Base-by-base conservation (phyloP, 139 green algal genomes). In the Coelastrella sp. region DNA sequence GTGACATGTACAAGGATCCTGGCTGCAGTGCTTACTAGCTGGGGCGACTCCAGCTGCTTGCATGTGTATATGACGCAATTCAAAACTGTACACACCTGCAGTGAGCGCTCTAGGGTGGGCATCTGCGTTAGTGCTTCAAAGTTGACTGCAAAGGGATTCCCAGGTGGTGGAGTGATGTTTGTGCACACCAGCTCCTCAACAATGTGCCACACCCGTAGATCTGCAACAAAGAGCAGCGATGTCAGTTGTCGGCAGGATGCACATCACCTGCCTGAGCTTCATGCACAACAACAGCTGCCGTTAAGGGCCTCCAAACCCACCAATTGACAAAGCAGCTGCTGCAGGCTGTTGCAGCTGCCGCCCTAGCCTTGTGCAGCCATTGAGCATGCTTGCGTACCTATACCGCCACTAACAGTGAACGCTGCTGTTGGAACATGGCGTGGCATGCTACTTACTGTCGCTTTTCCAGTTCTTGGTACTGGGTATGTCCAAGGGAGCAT, bases 71-170 rank as follows among this genome's bases (percentile, higher is more conserved):
- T 17, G 1, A 32, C 10, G 3, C 14, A 8, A 22, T 78, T 22
- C n/a, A 57, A 5, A 16, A n/a, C n/a, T 13, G n/a, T 80, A n/a
- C 47, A 14, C 5, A 95, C 94, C 92, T 96, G 94, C 76, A 96
- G 84, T 7, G 94, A 91, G 0, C 93, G 88, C 86, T 96, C 94
- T 88, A 96, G 85, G 7, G 90, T 81, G 4, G 94, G 94, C 94
- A 96, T 95, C 17, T 92, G 90, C 22, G 60, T n/a, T 58, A 96
- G 47, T 58, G 92, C 88, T 20, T 92, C 91, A 86, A 95, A 94
- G 91, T 94, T 94, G 68, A 96, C 89, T 32, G 88, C 90, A 89
- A 95, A 96, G 60, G 94, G 92, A 91, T 96, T 96, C 6, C n/a
- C 76, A 13, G 94, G 92, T 60, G 83, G 61, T 11, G 94, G 93